phyloP scores from a whole-genome alignment of 176 grass and related monocot genomes.

The Elymus sibiricus region DNA sequence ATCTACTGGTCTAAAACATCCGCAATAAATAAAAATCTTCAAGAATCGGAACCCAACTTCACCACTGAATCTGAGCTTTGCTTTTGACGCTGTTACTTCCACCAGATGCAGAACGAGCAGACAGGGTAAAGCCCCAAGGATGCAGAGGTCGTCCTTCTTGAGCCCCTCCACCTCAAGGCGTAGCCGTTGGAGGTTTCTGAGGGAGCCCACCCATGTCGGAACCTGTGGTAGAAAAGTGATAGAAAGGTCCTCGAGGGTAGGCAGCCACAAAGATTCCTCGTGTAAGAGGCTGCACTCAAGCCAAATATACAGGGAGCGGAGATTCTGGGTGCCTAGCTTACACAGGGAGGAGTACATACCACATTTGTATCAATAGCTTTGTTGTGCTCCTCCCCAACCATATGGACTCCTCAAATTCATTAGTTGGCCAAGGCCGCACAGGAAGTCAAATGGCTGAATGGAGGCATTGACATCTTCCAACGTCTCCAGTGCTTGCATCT shows the following conservation, averaged over 20 bases:
- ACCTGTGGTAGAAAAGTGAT: rapidly evolving
- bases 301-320: not conserved
- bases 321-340: not conserved
- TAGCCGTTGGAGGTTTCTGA: not conserved
- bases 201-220: not conserved
- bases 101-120: not conserved
- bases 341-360: not conserved
- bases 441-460: not conserved
- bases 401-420: not conserved
- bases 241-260: not conserved
- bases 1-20: not conserved
- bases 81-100: not conserved
- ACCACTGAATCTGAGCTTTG: not conserved
- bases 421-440: not conserved
- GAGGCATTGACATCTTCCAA: not conserved
- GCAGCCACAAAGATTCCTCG: not conserved
- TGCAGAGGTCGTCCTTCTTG: not conserved
- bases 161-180: not conserved
- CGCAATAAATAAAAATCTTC: not conserved
- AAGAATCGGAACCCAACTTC: not conserved
- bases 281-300: not conserved
- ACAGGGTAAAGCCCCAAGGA: not conserved
- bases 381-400: too few species aligned
- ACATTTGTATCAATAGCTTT: not conserved
- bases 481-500: too few species aligned